Evolutionary conservation across 1,139 yeast genomes (phyloP).

Genomic region (Yamadazyma kanchanaburiensis): DNA sequence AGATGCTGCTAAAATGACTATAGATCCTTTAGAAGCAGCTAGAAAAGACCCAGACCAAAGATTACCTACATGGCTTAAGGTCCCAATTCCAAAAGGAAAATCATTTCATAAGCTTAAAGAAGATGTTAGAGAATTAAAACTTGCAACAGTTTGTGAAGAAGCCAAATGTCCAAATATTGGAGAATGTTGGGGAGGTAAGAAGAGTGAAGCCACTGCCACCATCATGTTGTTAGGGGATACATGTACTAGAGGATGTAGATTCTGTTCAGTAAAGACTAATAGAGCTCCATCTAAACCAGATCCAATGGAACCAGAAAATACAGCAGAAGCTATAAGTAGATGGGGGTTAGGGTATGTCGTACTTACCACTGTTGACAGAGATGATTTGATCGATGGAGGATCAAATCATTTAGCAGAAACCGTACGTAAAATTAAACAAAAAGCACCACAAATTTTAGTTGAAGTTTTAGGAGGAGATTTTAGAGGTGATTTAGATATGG

Average conservation of each 20-base stretch:
- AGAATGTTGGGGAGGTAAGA: constrained; percentile 99
- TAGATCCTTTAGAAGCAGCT: constrained; percentile 70
- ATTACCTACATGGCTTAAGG: constrained; percentile 91
- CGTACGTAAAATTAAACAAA: constrained; percentile 74
- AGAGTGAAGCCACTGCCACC: constrained; percentile 97
- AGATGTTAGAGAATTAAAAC: constrained; percentile 82
- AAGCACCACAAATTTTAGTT: constrained; percentile 88
- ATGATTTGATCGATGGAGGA: constrained; percentile 92
- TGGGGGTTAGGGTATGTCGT: constrained; percentile 99
- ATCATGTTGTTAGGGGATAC: constrained; percentile 98
- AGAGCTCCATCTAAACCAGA: constrained; percentile 86
- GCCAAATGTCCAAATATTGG: constrained; percentile 99
- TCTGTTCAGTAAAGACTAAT: constrained; percentile 94
- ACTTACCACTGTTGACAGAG: constrained; percentile 95
- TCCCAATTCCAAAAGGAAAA: constrained; percentile 91
- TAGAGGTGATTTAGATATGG: constrained; percentile 84
- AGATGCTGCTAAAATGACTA: constrained; percentile 60
- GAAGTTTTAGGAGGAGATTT: constrained; percentile 96
- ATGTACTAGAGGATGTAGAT: constrained; percentile 97
- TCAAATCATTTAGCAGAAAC: constrained; percentile 88
- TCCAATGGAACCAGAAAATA: constrained; percentile 95
- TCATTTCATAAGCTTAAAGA: constrained; percentile 75
- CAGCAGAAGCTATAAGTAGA: constrained; percentile 94
- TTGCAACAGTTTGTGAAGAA: constrained; percentile 96
- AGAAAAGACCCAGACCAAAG: constrained; percentile 59